Base-by-base conservation (phyloP, 352 stramenopile species). In the Globisporangium heterothallicum region DNA sequence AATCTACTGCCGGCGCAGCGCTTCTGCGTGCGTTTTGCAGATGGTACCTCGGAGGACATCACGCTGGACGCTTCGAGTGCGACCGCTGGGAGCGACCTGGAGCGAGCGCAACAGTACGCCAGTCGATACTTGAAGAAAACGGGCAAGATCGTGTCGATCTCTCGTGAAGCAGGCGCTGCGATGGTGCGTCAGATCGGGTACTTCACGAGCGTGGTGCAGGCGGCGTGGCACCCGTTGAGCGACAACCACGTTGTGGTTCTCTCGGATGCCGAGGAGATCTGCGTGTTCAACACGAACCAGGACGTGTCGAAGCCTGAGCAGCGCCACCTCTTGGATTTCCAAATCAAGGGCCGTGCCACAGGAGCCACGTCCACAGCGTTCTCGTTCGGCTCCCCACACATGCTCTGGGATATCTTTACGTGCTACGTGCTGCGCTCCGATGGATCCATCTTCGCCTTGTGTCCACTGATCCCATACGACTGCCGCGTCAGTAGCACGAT, bases 241-340 rank as follows among this genome's bases (percentile, higher is more conserved):
- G 74, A 88, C 62, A 58, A 49, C 26, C 82, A 92, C 47, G 18
- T 91, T n/a, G 74, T 84, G 19, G 72, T 86, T 48, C 66, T 92
- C 25, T 87, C 75, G 22, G 79, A 89, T 49, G 74, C 70, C 0
- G 82, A 92, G 36, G 82, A 92, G 58, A 49, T 92, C n/a, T 61
- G 66, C 21, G 51, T 92, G 16, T 88, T 88, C 42, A 84, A 86
- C 60, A 69, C 79, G 19, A 55, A 63, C 13, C 68, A 82, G 27
- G 78, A 88, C 50, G 74, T 82, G 32, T 70, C 73, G 21, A 84
- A 80, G 64, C 70, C 79, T 6, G 79, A 92, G 59, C 82, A 92
- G 61, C 70, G 70, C 46, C 75, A 90, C 47, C 16, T 61, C 32
- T 59, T 92, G 46, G 66, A 86, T 44, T 76, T 87, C 25, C 53